Evolutionary conservation across 257 asterid species (phyloP).

Genomic region (Thymus mandschuricus): DNA sequence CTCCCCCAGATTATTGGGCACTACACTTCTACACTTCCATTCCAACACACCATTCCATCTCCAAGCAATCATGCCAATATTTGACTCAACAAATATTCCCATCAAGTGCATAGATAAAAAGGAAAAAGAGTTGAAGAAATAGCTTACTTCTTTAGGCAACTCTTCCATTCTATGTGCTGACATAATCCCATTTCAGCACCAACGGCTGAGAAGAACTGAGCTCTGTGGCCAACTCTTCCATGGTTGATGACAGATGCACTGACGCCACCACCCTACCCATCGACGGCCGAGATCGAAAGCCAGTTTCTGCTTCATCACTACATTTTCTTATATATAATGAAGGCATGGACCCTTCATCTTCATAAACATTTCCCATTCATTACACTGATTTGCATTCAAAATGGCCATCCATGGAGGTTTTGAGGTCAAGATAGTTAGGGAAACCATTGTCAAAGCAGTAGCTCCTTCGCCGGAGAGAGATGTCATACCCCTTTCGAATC

Average conservation of each 20-base stretch:
- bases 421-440: conserved; percentile 36
- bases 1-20: conserved; percentile 18
- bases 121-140: background rate
- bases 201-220: background rate
- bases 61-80: conserved; percentile 28
- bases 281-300: no score
- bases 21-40: background rate
- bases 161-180: background rate
- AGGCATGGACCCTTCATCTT: no score
- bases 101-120: no score
- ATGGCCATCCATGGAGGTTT: conserved; percentile 36
- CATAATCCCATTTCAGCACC: background rate
- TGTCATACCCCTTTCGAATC: conserved; percentile 54
- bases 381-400: background rate
- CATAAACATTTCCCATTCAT: background rate
- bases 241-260: conserved; percentile 19
- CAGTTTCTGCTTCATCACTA: background rate
- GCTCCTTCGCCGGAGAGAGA: conserved; percentile 36
- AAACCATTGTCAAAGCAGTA: conserved; percentile 46
- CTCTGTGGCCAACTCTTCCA: background rate
- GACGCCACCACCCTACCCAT: conserved; percentile 8
- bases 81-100: background rate
- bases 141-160: background rate
- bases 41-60: background rate
- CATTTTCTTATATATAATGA: background rate